Evolutionary conservation across 73 alveolate species (phyloP).

Genomic region (Strombidium stylifer): DNA sequence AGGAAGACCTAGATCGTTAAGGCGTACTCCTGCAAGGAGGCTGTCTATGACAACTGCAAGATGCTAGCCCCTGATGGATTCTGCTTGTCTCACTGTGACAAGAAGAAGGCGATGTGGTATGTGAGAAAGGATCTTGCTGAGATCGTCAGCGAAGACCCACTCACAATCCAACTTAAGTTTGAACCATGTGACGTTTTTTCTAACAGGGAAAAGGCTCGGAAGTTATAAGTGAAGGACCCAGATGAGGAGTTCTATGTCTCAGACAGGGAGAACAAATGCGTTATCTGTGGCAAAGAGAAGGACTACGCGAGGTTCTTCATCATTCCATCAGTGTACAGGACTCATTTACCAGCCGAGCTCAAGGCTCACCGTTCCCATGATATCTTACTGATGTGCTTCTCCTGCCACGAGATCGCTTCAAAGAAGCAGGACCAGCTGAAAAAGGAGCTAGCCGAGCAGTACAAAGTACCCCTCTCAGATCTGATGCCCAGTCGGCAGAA

Average conservation of each 20-base stretch:
- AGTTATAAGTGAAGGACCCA: too few relatives aligned
- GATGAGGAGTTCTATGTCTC: conserved; percentile 41
- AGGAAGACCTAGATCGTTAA: conserved; percentile 54
- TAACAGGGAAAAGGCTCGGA: too few relatives aligned
- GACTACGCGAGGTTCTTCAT: conserved; percentile 85
- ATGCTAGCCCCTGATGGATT: conserved; percentile 93
- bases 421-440: conserved; percentile 71
- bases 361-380: conserved; percentile 97
- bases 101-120: conserved; percentile 89
- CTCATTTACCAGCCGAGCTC: conserved; percentile 82
- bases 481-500: not conserved
- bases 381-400: conserved; percentile 89
- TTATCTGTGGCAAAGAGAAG: conserved; percentile 75
- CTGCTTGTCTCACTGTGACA: conserved; percentile 78
- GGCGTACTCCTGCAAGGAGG: conserved; percentile 69
- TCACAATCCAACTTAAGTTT: conserved; percentile 67
- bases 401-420: conserved; percentile 93
- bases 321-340: conserved; percentile 80
- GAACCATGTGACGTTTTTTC: conserved; percentile 87
- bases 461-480: conserved; percentile 71
- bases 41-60: conserved; percentile 91
- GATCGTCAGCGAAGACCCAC: conserved; percentile 71
- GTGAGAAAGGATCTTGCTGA: conserved; percentile 76
- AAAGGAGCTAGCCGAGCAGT: conserved; percentile 62
- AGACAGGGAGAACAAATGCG: conserved; percentile 85